These are phyloP conservation scores for Acrodontium crateriforme DNA, from an alignment of 2,329 filamentous ascomycete genomes.

Conservation along the genomic window DNA sequence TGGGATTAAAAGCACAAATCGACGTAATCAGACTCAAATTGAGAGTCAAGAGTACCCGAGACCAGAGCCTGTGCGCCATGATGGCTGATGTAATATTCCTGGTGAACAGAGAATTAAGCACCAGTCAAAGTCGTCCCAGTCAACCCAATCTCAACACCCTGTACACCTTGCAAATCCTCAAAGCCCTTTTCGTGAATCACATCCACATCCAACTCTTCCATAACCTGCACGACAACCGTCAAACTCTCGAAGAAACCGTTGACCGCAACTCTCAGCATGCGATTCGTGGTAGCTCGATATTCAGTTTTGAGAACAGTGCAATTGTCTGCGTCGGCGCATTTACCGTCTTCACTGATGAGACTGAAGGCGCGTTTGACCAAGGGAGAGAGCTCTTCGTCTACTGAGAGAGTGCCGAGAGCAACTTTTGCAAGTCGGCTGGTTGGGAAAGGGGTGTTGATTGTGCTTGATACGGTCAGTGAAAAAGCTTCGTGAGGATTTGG, in stretches of 20 bases:
- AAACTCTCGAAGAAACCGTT: slow-evolving; percentile 94
- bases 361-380: slow-evolving; percentile 62
- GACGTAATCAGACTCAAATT: too few species aligned
- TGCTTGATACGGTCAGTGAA: too few species aligned
- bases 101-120: slow-evolving; percentile 1
- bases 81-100: too few species aligned
- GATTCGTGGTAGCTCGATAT: slow-evolving; percentile 82
- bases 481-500: too few species aligned
- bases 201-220: slow-evolving; percentile 81
- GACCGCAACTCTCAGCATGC: slow-evolving; percentile 90
- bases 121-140: slow-evolving; percentile 13
- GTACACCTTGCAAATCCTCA: slow-evolving; percentile 27
- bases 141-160: slow-evolving; percentile 25
- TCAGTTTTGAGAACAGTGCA: slow-evolving; percentile 52
- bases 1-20: slow-evolving; percentile 37
- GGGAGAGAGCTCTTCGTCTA: slow-evolving; percentile 80
- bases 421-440: slow-evolving; percentile 62
- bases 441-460: slow-evolving; percentile 68
- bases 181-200: slow-evolving; percentile 43
- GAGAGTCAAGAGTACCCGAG: neutral
- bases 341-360: too few species aligned
- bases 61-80: neutral
- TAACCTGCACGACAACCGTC: slow-evolving; percentile 70
- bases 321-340: slow-evolving; percentile 20
- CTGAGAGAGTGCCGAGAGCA: slow-evolving; percentile 60